Base-by-base conservation (phyloP, 208 protist genomes). In the Eutreptiella sp. region DNA sequence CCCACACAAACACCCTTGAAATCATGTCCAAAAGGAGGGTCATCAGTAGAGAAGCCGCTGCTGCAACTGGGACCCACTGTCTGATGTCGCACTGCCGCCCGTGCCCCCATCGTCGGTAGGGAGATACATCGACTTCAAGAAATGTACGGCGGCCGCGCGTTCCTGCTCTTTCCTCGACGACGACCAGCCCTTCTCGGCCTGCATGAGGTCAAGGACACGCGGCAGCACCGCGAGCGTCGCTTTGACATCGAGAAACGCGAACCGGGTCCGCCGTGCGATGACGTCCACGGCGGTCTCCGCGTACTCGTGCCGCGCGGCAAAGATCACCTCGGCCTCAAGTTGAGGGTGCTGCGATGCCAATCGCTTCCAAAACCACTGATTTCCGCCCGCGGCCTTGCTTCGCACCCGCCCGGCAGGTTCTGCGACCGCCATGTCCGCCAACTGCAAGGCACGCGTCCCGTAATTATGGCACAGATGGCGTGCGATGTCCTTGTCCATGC, bases 231-330 rank as follows among this genome's bases (percentile, higher is more conserved):
- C 61, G 45, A 79, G 72, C 0, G 91, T 84, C 29, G 70, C 65
- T 0, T 73, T 66, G 28, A 63, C 65, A 63, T 95, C 77, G 9
- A 95, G 64, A 53, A 95, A 94, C 4, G 86, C 76, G 46, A 94
- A 63, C 27, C 89, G 87, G 2, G 83, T 93, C 46, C 91, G 85
- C 45, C 87, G 85, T 4, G 85, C 79, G 38, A 96, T 50, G 52
- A 95, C 88, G 70, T 96, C 91, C 31, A 72, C 75, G 4, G 88
- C 82, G 46, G 77, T 83, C 54, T 83, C 71, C 34, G 88, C 92
- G 72, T 92, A 85, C 71, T 96, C 89, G 29, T 79, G 65, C 21
- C 70, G 50, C 29, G 64, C 75, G 0, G 80, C 60, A 60, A 84
- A 90, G 1, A 89, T 29, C 24, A 94, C 85, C 66, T 94, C 88